Percentiles rank a stretch among this genome's conserved stretches.
These are phyloP conservation scores for Cladosporium sp. DNA, from an alignment of 2,329 filamentous ascomycete species.

Conservation along the genomic window DNA sequence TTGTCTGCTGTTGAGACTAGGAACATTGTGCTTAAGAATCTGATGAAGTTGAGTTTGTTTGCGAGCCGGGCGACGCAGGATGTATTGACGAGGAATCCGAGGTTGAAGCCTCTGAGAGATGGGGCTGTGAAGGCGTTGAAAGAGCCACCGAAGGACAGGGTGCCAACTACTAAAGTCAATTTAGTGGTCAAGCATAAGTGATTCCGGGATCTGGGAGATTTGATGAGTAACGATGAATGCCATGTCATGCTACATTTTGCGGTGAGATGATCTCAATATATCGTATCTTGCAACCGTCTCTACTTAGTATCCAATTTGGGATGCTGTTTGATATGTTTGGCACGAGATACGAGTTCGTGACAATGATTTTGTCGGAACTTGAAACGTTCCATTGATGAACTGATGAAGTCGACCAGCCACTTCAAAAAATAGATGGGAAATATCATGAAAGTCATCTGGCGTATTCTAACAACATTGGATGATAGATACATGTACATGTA, in stretches of 20 bases:
- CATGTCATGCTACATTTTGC: no score
- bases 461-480: not conserved
- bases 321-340: no score
- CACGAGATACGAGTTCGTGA: no score
- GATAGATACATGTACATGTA: not conserved
- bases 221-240: no score
- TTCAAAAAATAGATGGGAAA: not conserved
- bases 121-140: conserved; percentile 26
- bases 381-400: not conserved
- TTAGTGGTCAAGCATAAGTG: conserved; percentile 30
- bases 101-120: conserved; percentile 28
- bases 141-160: conserved; percentile 26
- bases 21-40: conserved; percentile 28
- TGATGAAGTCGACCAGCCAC: not conserved
- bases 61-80: conserved; percentile 31
- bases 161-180: conserved; percentile 34
- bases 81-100: conserved; percentile 34
- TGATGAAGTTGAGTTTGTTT: conserved; percentile 31
- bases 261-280: no score
- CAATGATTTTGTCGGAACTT: no score
- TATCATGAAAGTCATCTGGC: not conserved
- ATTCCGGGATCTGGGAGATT: no score
- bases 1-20: conserved; percentile 29
- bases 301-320: no score
- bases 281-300: no score